Conservation (phyloP, 2,329 filamentous ascomycete species). For the Trichoderma polysporum region DNA sequence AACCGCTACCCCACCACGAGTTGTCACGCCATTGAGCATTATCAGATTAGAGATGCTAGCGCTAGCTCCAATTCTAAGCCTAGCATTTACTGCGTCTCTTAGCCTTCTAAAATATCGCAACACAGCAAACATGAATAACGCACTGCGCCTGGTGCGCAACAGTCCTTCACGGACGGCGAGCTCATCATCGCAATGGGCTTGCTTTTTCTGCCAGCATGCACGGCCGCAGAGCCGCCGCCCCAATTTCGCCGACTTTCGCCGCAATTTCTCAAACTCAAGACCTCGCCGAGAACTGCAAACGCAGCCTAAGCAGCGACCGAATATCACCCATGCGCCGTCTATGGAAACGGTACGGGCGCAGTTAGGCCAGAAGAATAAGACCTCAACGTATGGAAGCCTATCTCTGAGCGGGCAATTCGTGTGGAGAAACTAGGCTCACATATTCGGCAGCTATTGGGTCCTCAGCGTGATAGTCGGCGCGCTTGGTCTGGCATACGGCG, state of each 20-base stretch:
- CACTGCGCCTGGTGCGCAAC: conserved; percentile 39
- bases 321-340: conserved; percentile 31
- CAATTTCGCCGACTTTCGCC: conserved; percentile 28
- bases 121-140: conserved; percentile 39
- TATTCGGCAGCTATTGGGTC: conserved; percentile 62
- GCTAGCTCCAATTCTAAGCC: neutral
- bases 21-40: conserved; percentile 13
- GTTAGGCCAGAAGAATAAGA: conserved; percentile 67
- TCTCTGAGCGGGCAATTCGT: conserved; percentile 13
- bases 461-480: conserved; percentile 77
- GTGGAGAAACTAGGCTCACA: conserved; percentile 24
- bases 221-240: conserved; percentile 30
- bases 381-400: conserved; percentile 44
- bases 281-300: conserved; percentile 25
- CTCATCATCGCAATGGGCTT: conserved; percentile 36
- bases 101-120: neutral
- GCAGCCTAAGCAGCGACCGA: conserved; percentile 30
- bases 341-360: conserved; percentile 66
- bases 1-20: conserved; percentile 19
- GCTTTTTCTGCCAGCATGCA: conserved; percentile 40
- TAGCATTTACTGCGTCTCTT: neutral
- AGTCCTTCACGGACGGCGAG: conserved; percentile 28
- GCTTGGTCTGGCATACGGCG: conserved; percentile 77
- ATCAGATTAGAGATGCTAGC: conserved; percentile 7
- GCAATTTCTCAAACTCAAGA: conserved; percentile 35